Conservation (phyloP, 2,329 filamentous ascomycete species). For the Lanzia echinophila region DNA sequence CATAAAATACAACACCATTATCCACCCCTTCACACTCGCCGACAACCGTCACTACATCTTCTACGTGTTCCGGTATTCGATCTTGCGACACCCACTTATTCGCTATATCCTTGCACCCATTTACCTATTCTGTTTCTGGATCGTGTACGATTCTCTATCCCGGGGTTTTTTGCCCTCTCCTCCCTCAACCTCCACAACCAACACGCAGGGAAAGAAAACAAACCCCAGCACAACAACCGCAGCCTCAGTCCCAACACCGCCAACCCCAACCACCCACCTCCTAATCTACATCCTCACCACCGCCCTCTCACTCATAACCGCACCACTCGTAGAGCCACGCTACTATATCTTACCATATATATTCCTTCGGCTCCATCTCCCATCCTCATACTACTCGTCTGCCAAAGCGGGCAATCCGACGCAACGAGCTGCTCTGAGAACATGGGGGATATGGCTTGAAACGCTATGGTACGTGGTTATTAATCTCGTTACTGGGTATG, state of each 20-base stretch:
- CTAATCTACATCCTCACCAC: conserved; percentile 62
- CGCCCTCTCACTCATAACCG: conserved; percentile 72
- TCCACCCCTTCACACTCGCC: conserved; percentile 92
- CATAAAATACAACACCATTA: conserved; percentile 80
- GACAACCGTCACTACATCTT: conserved; percentile 98
- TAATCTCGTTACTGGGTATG: conserved; percentile 59
- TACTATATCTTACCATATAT: conserved; percentile 97
- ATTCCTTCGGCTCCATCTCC: conserved; percentile 79
- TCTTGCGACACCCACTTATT: conserved; percentile 56
- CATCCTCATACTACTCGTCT: conserved; percentile 56
- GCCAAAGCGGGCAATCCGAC: conserved; percentile 16
- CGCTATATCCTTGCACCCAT: conserved; percentile 62
- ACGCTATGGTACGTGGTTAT: conserved; percentile 62
- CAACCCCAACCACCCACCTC: conserved; percentile 43
- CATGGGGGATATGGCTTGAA: conserved; percentile 40
- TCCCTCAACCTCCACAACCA: conserved; percentile 7
- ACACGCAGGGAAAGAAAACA: not conserved
- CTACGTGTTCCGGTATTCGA: conserved; percentile 83
- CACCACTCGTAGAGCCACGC: conserved; percentile 86
- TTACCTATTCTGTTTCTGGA: conserved; percentile 66
- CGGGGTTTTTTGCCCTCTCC: conserved; percentile 27
- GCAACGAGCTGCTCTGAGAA: too few relatives aligned
- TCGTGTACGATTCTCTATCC: conserved; percentile 58
- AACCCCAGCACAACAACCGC: not conserved
- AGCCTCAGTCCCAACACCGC: not conserved